Conservation (phyloP, 257 asterid genomes). For the Nicotiana tabacum region DNA sequence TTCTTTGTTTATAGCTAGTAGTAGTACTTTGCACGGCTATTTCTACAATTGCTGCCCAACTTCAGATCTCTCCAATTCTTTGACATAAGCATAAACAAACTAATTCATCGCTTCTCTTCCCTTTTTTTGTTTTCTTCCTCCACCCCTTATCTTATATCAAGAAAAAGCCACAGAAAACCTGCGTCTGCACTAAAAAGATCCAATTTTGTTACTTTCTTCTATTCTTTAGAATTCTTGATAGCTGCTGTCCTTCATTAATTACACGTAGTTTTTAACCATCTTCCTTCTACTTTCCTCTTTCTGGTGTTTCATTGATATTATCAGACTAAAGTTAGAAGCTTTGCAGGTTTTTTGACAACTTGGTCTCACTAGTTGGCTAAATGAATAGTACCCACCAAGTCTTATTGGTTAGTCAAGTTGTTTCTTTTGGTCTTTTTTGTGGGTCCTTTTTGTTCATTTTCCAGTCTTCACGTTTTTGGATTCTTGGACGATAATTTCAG, state of each 20-base stretch:
- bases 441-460: not conserved
- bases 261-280: not conserved
- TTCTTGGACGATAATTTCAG: slow-evolving; percentile 12
- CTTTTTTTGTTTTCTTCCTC: not conserved
- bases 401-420: slow-evolving; percentile 6
- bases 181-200: not conserved
- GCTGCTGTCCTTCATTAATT: not conserved
- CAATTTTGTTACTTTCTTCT: not conserved
- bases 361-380: slow-evolving; percentile 10
- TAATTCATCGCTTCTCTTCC: slow-evolving; percentile 19
- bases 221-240: not conserved
- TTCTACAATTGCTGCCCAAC: slow-evolving; percentile 22
- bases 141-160: not conserved
- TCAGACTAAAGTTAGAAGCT: not conserved
- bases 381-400: not conserved
- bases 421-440: not conserved
- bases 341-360: not conserved
- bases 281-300: slow-evolving; percentile 12
- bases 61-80: slow-evolving; percentile 55
- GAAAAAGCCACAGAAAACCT: slow-evolving; percentile 10
- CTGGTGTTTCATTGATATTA: slow-evolving; percentile 17
- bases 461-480: not conserved
- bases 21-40: not conserved
- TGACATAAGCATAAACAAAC: slow-evolving; percentile 43
- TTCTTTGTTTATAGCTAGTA: not conserved